Conservation (phyloP, 2,329 filamentous ascomycete species). For the Fusarium papillatum region DNA sequence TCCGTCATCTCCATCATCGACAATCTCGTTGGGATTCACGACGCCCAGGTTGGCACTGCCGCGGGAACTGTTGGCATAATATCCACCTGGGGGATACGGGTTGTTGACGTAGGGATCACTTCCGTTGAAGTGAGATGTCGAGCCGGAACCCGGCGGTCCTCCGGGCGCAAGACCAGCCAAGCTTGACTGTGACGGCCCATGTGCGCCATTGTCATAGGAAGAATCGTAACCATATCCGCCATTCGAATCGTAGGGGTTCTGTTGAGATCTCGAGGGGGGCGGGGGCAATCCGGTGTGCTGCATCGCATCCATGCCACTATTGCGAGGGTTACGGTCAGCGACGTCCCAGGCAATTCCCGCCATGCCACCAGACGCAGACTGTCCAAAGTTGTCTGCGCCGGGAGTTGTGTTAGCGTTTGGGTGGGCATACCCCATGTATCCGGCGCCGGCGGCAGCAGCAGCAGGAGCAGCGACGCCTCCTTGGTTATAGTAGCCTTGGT, state of each 20-base stretch:
- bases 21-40: conserved; percentile 84
- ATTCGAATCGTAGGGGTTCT: conserved; percentile 40
- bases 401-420: conserved; percentile 58
- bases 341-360: conserved; percentile 76
- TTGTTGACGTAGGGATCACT: conserved; percentile 70
- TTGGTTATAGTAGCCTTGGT: conserved; percentile 38
- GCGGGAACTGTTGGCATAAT: conserved; percentile 51
- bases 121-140: conserved; percentile 35
- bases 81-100: conserved; percentile 70
- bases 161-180: conserved; percentile 46
- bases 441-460: conserved; percentile 22
- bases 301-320: conserved; percentile 75
- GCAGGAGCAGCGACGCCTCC: conserved; percentile 19
- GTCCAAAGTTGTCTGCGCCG: conserved; percentile 77
- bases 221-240: conserved; percentile 44
- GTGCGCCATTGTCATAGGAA: conserved; percentile 15
- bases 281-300: conserved; percentile 55
- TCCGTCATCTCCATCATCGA: conserved; percentile 91
- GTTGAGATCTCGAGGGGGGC: conserved; percentile 51
- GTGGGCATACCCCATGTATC: conserved; percentile 41
- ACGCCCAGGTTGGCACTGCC: conserved; percentile 66
- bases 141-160: conserved; percentile 30
- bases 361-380: conserved; percentile 74
- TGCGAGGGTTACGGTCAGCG: conserved; percentile 73
- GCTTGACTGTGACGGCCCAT: conserved; percentile 54